phyloP scores from a whole-genome alignment of 768 basidiomycete species.

The Termitomyces eurrhizus region DNA sequence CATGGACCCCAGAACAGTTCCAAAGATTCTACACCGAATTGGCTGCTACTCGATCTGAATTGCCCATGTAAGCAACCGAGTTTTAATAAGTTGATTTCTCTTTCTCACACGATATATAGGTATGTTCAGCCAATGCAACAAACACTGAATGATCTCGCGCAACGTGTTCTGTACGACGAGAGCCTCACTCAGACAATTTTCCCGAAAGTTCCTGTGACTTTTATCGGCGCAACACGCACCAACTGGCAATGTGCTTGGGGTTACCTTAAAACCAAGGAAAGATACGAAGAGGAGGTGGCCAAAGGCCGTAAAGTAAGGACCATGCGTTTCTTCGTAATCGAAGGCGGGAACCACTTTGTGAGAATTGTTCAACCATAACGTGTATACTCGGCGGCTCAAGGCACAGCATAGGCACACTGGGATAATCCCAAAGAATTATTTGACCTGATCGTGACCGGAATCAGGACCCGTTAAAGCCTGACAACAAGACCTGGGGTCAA shows the following conservation, averaged over 20 bases:
- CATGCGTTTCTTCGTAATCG: neutral
- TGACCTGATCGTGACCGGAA: neutral
- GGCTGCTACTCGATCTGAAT: conserved; percentile 17
- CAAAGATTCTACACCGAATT: conserved; percentile 12
- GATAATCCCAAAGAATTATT: neutral
- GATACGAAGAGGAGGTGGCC: neutral
- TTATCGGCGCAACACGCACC: neutral
- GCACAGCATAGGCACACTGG: neutral
- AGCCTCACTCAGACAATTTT: neutral
- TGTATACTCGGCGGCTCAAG: neutral
- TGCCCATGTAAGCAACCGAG: neutral
- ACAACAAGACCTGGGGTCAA: neutral
- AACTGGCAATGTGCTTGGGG: conserved; percentile 6
- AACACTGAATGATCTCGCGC: conserved; percentile 12
- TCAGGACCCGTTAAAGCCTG: neutral
- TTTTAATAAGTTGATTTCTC: neutral
- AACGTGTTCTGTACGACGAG: conserved; percentile 19
- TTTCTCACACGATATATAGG: neutral
- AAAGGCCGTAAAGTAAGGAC: neutral
- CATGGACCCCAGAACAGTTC: conserved; percentile 20
- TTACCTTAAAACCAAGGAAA: neutral
- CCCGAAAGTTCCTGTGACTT: conserved; percentile 1
- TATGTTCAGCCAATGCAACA: conserved; percentile 18
- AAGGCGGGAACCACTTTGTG: neutral
- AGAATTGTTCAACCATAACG: neutral